A percentile compares a stretch with the other conserved stretches of the same genome.
Conservation (phyloP, 192 early-diverging fungal genomes). For the Coemansia erecta region DNA sequence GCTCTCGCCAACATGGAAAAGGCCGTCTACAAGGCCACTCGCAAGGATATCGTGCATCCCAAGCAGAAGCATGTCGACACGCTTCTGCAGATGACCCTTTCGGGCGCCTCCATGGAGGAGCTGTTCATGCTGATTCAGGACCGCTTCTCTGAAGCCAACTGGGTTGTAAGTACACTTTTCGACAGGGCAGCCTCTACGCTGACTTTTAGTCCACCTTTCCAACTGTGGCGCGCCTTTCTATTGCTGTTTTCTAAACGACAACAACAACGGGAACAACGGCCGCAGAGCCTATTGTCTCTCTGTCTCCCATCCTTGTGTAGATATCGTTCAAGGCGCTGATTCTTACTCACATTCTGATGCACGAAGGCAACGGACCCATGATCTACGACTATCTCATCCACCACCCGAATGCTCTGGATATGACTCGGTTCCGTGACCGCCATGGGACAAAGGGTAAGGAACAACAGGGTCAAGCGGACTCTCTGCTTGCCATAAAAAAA, state of each 20-base stretch:
- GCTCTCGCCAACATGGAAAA: conserved; percentile 43
- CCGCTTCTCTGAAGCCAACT: conserved; percentile 53
- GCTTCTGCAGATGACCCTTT: conserved; percentile 53
- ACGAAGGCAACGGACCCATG: conserved; percentile 40
- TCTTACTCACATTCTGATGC: conserved; percentile 53
- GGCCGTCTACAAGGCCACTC: conserved; percentile 56
- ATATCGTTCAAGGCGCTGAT: conserved; percentile 56
- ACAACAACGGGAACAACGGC: neutral
- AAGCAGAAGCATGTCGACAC: conserved; percentile 58
- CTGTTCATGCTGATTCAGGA: conserved; percentile 53
- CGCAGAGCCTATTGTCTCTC: neutral
- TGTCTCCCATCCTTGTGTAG: conserved; percentile 17
- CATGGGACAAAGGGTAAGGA: conserved; percentile 46
- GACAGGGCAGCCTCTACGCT: neutral
- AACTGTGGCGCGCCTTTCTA: neutral
- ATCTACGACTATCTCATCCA: conserved; percentile 48
- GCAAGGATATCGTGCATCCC: conserved; percentile 53
- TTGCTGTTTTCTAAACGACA: neutral
- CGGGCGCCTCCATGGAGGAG: conserved; percentile 49
- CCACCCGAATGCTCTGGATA: conserved; percentile 43
- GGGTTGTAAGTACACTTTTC: conserved; percentile 42
- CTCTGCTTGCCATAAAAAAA: neutral
- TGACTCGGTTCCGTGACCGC: conserved; percentile 52
- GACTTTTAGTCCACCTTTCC: neutral
- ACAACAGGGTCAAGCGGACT: neutral